phyloP scores from a whole-genome alignment of 805 yeast genomes.

The Barnettozyma sp. region DNA sequence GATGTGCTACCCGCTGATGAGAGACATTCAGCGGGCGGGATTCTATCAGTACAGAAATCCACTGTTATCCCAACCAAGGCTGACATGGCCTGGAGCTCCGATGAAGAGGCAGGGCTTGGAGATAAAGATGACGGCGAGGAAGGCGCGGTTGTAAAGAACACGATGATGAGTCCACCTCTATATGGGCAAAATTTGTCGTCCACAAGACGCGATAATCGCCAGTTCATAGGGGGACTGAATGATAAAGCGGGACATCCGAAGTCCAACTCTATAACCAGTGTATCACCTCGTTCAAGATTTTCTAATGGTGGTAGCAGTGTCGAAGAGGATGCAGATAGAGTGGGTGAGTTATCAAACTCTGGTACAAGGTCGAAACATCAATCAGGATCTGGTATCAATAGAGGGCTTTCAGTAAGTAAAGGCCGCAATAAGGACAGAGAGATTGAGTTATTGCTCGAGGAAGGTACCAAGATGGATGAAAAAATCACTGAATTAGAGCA shows the following conservation, averaged over 20 bases:
- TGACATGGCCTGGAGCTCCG: slow-evolving; percentile 81
- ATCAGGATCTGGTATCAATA: slow-evolving; percentile 10
- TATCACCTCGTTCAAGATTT: neutral
- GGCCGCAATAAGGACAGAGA: slow-evolving; percentile 35
- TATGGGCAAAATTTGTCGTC: too few relatives aligned
- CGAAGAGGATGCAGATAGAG: slow-evolving; percentile 10
- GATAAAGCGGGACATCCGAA: too few relatives aligned
- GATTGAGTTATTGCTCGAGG: slow-evolving; percentile 37
- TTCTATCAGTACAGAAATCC: slow-evolving; percentile 47
- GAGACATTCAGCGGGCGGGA: slow-evolving; percentile 15
- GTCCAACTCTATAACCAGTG: neutral
- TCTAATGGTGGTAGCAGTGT: slow-evolving; percentile 9
- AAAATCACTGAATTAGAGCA: slow-evolving; percentile 34
- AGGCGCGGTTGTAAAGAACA: too few relatives aligned
- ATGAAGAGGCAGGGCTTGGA: slow-evolving; percentile 46
- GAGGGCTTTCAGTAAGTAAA: slow-evolving; percentile 24
- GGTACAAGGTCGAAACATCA: slow-evolving; percentile 5
- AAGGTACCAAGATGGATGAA: slow-evolving; percentile 44
- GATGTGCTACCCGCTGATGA: too few relatives aligned
- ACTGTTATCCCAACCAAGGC: slow-evolving; percentile 83
- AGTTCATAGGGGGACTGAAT: too few relatives aligned
- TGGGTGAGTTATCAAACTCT: slow-evolving; percentile 10
- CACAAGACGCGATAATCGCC: too few relatives aligned
- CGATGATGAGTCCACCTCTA: too few relatives aligned
- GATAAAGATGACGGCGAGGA: too few relatives aligned